These are phyloP conservation scores for Setaria italica DNA, from an alignment of 202 grass and related monocot genomes.

Conservation along the genomic window DNA sequence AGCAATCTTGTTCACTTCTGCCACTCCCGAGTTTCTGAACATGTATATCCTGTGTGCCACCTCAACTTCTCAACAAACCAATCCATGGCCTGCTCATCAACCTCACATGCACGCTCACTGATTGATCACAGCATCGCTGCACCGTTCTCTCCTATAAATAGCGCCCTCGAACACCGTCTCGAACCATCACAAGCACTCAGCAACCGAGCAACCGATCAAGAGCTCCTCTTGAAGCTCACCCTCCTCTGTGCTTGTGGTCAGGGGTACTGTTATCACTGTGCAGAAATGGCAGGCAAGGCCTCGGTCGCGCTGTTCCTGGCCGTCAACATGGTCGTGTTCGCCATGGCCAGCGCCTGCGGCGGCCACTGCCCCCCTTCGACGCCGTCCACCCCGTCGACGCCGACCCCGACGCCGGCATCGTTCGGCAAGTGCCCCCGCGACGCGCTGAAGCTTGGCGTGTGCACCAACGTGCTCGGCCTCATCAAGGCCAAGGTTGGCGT, in stretches of 20 bases:
- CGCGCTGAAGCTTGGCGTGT: conserved; percentile 65
- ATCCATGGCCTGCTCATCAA: conserved; percentile 7
- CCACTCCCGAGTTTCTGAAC: neutral
- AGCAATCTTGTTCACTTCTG: conserved; percentile 39
- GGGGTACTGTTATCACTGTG: neutral
- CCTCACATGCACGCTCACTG: conserved; percentile 11
- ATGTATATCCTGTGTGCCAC: neutral
- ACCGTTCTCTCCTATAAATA: conserved; percentile 33
- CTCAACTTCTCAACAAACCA: neutral
- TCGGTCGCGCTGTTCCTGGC: conserved; percentile 60
- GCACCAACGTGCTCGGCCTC: conserved; percentile 51
- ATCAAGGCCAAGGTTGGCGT: conserved; percentile 39
- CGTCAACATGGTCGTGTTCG: conserved; percentile 48
- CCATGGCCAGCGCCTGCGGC: conserved; percentile 52
- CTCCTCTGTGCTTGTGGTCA: conserved; percentile 18
- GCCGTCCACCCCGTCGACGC: conserved; percentile 24
- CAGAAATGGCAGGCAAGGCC: conserved; percentile 51
- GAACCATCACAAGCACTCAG: conserved; percentile 34
- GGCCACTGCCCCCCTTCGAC: conserved; percentile 32
- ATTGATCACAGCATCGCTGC: neutral
- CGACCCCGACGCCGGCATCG: conserved; percentile 39
- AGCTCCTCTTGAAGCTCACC: conserved; percentile 3
- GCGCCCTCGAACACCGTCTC: neutral
- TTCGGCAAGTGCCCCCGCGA: conserved; percentile 63
- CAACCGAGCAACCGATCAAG: neutral